phyloP scores from a whole-genome alignment of 2,329 filamentous ascomycete genomes.

The Stagonosporopsis vannaccii region DNA sequence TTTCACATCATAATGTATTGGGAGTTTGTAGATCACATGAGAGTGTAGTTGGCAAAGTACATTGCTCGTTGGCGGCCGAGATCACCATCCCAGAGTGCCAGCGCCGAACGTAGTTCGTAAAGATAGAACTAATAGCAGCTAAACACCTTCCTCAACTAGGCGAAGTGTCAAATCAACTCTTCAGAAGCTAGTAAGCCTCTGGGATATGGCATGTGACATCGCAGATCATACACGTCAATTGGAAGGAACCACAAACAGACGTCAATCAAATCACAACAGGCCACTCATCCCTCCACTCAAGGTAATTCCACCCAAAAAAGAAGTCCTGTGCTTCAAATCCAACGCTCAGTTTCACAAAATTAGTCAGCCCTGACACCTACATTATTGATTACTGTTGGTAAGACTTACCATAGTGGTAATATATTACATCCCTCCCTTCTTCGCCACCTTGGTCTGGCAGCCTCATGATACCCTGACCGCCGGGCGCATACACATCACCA shows the following conservation, averaged over 20 bases:
- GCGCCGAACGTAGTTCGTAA: too few relatives aligned
- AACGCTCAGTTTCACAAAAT: conserved; percentile 31
- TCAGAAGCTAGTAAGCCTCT: neutral
- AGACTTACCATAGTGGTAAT: conserved; percentile 44
- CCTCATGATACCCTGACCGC: conserved; percentile 40
- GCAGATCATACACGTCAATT: too few relatives aligned
- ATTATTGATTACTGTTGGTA: too few relatives aligned
- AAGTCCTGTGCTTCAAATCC: conserved; percentile 37
- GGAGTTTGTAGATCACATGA: too few relatives aligned
- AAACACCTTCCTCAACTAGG: too few relatives aligned
- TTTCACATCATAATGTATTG: too few relatives aligned
- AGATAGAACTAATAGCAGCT: too few relatives aligned
- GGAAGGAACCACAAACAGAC: too few relatives aligned
- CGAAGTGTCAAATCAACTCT: neutral
- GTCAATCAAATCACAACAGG: conserved; percentile 22
- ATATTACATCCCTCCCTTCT: conserved; percentile 28
- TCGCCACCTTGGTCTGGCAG: conserved; percentile 10
- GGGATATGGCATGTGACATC: too few relatives aligned
- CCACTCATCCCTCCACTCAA: conserved; percentile 41
- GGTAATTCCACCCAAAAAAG: conserved; percentile 41
- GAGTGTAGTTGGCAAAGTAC: too few relatives aligned
- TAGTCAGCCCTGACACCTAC: conserved; percentile 20
- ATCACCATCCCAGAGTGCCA: too few relatives aligned
- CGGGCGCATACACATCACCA: conserved; percentile 48
- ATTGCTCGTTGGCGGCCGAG: too few relatives aligned